Evolutionary conservation across 1,284 basidiomycete species (phyloP).

Genomic region (Termitomyces sp.): DNA sequence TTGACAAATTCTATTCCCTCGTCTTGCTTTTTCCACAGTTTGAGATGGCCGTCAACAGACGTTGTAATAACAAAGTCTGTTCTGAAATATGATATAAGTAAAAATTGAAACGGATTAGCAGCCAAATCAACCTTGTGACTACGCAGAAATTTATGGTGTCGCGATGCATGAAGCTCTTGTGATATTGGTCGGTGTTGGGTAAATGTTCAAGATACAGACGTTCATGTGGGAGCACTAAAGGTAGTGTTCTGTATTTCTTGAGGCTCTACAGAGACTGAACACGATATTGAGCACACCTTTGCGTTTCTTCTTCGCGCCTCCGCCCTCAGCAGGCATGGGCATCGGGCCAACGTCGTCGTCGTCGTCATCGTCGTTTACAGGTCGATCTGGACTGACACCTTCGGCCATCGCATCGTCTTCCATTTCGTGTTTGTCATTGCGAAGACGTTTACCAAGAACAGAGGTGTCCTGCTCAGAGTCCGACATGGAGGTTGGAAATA

Average conservation of each 20-base stretch:
- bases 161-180: slow-evolving; percentile 98
- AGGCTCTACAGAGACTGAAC: slow-evolving; percentile 37
- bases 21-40: slow-evolving; percentile 99
- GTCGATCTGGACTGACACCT: slow-evolving; percentile 18
- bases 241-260: slow-evolving; percentile 22
- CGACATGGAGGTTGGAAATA: slow-evolving; percentile 26
- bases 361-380: slow-evolving; percentile 39
- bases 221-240: slow-evolving; percentile 43
- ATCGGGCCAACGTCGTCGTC: slow-evolving; percentile 76
- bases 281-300: slow-evolving; percentile 47
- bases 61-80: slow-evolving; percentile 94
- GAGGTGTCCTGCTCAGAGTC: slow-evolving; percentile 32
- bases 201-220: slow-evolving; percentile 88
- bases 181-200: slow-evolving; percentile 90
- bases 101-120: background rate
- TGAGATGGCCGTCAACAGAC: slow-evolving; percentile 92
- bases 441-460: slow-evolving; percentile 62
- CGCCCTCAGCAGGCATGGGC: slow-evolving; percentile 53
- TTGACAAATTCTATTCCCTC: slow-evolving; percentile 91
- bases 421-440: slow-evolving; percentile 31
- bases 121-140: slow-evolving; percentile 66
- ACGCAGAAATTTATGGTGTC: slow-evolving; percentile 87
- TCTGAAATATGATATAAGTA: slow-evolving; percentile 35
- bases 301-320: slow-evolving; percentile 60
- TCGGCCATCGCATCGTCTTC: slow-evolving; percentile 15